A percentile compares a stretch with the other conserved stretches of the same genome.
phyloP scores from a whole-genome alignment of 768 basidiomycete genomes.

The Austroboletus eburneus region DNA sequence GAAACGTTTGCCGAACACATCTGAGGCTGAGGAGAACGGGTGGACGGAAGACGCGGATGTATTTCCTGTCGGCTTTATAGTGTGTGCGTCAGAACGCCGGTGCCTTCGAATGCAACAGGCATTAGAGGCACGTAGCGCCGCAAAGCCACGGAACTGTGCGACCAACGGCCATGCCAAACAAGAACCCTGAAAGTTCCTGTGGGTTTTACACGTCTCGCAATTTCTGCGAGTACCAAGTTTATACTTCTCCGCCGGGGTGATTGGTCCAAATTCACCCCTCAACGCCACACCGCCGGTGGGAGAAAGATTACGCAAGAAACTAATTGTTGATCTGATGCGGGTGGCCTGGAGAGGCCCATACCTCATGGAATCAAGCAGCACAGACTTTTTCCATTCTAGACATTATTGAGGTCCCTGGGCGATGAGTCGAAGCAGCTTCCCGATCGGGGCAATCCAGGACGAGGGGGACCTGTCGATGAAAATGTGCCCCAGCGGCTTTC shows the following conservation, averaged over 20 bases:
- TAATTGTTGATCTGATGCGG: slow-evolving; percentile 2
- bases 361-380: slow-evolving; percentile 20
- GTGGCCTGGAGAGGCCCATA: slow-evolving; percentile 8
- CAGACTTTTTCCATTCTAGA: slow-evolving; percentile 20
- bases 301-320: slow-evolving; percentile 14
- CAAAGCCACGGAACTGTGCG: slow-evolving; percentile 16
- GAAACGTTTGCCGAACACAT: not conserved
- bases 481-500: not conserved
- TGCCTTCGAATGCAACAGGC: slow-evolving; percentile 2
- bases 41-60: not conserved
- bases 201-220: slow-evolving; percentile 11
- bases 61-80: slow-evolving; percentile 20
- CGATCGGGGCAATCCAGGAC: slow-evolving; percentile 8
- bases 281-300: slow-evolving; percentile 13
- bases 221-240: slow-evolving; percentile 10
- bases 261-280: slow-evolving; percentile 1
- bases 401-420: slow-evolving; percentile 11
- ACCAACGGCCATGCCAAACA: slow-evolving; percentile 15
- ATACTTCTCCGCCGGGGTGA: slow-evolving; percentile 5
- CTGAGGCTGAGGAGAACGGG: not conserved
- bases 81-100: slow-evolving; percentile 2
- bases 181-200: slow-evolving; percentile 18
- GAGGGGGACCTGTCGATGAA: slow-evolving; percentile 3
- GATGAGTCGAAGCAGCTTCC: slow-evolving; percentile 3
- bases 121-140: slow-evolving; percentile 6